Percentiles rank a stretch among this genome's conserved stretches.
These are phyloP conservation scores for Aristolochia contorta DNA, from an alignment of 164 flowering plant genomes.

Conservation along the genomic window DNA sequence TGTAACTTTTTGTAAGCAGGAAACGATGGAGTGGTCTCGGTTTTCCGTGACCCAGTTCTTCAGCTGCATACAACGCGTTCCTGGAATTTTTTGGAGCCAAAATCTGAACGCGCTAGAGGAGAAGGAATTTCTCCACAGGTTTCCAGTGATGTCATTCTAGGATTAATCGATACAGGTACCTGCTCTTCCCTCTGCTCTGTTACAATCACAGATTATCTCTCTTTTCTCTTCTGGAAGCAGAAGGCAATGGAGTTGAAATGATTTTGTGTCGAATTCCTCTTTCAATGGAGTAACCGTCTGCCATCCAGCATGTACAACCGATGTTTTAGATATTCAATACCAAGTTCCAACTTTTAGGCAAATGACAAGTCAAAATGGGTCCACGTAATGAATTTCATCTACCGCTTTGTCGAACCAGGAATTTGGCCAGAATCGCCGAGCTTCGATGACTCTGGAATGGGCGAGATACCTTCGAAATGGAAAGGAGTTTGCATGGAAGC, in stretches of 20 bases:
- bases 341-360: no score
- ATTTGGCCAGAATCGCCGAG: slow-evolving; percentile 82
- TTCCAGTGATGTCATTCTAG: slow-evolving; percentile 18
- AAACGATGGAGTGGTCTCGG: slow-evolving; percentile 23
- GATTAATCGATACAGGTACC: slow-evolving; percentile 26
- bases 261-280: neutral
- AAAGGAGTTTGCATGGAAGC: slow-evolving; percentile 80
- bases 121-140: neutral
- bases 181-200: neutral
- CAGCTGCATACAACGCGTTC: slow-evolving; percentile 26
- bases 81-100: slow-evolving; percentile 22
- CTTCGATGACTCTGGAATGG: slow-evolving; percentile 53
- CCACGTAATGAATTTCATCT: no score
- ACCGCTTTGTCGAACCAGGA: slow-evolving; percentile 20
- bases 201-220: neutral
- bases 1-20: slow-evolving; percentile 20
- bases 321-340: no score
- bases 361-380: no score
- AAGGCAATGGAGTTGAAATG: neutral
- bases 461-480: slow-evolving; percentile 62
- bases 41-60: slow-evolving; percentile 24
- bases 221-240: neutral
- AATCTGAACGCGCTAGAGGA: no score
- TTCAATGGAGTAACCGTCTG: no score
- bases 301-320: no score